phyloP scores from a whole-genome alignment of 179 eudicot genomes.

The Vitellaria paradoxa region DNA sequence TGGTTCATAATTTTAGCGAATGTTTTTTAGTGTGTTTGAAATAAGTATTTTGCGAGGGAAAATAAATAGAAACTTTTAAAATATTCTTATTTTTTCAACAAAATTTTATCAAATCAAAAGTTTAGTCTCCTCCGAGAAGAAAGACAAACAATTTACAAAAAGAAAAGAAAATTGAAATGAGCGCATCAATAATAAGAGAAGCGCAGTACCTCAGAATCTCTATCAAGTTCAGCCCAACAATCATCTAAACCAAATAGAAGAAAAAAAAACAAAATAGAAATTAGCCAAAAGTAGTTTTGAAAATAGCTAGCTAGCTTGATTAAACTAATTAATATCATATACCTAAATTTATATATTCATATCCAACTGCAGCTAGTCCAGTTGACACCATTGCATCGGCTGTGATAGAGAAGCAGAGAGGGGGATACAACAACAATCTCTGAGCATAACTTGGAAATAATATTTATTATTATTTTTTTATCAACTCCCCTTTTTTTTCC shows the following conservation, averaged over 20 bases:
- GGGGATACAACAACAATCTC: background rate
- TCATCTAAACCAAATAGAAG: conserved; percentile 45
- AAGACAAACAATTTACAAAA: no score
- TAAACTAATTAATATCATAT: conserved; percentile 1
- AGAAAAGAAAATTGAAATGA: background rate
- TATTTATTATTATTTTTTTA: background rate
- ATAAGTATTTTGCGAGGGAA: no score
- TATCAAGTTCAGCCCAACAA: conserved; percentile 78
- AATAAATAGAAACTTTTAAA: no score
- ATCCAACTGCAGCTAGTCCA: conserved; percentile 62
- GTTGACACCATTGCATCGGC: conserved; percentile 74
- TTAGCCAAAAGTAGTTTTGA: background rate
- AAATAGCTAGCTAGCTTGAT: no score
- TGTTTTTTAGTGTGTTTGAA: no score
- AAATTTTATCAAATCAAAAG: no score
- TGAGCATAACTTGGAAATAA: background rate
- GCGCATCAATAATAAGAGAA: no score
- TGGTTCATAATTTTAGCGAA: no score
- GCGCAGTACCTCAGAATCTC: conserved; percentile 57
- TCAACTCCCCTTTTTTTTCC: no score
- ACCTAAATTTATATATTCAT: conserved; percentile 61
- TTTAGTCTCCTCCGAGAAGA: no score
- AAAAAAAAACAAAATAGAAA: background rate
- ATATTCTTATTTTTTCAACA: no score
- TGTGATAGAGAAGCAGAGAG: conserved; percentile 14